Base-by-base conservation (phyloP, 306 rosid genomes). In the Quercus berberidifolia region DNA sequence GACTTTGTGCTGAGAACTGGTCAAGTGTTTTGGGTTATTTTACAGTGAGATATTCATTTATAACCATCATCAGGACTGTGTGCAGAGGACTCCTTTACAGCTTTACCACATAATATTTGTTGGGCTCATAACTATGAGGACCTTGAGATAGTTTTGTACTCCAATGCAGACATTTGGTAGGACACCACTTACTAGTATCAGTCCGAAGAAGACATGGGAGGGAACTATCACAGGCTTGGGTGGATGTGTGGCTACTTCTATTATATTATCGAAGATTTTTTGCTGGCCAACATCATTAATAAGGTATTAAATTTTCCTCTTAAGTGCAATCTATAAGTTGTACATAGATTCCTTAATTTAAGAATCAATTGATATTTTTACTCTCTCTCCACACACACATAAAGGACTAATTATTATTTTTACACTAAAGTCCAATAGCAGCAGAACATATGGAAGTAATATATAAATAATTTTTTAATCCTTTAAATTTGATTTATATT, bases 161-260 rank as follows among this genome's bases (percentile, higher is more conserved):
- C 63, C 69, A 62, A 74, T 90, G 91, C 88, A 95, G 99, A 79
- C 92, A 82, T 90, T 90, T 89, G 97, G 98, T 13, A 90, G 91
- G 89, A 95, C 99, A 3, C 96, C 97, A 3, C 98, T 95, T 6
- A 93, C 96, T 30, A 91, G 88, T 75, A 62, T 91, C 79, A 95
- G 99, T 86, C 99, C 99, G 56, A 95, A 92, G 85, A 95, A 95
- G 90, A 95, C 98, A 46, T 95, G 99, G 99, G 98, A 95, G 84
- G 99, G 99, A 78, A 93, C 99, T 62, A 85, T 93, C 74, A 81
- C 89, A 58, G 99, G 99, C 79, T 88, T 95, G 86, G 89, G 91
- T 82, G 98, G 99, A 76, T 95, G 97, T 82, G 82, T 95, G 75
- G 88, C 85, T 81, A 95, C 97, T 76, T 89, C 96, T 54, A 84